Base-by-base conservation (phyloP, 1,139 yeast species). In the Blastobotrys aristatus region DNA sequence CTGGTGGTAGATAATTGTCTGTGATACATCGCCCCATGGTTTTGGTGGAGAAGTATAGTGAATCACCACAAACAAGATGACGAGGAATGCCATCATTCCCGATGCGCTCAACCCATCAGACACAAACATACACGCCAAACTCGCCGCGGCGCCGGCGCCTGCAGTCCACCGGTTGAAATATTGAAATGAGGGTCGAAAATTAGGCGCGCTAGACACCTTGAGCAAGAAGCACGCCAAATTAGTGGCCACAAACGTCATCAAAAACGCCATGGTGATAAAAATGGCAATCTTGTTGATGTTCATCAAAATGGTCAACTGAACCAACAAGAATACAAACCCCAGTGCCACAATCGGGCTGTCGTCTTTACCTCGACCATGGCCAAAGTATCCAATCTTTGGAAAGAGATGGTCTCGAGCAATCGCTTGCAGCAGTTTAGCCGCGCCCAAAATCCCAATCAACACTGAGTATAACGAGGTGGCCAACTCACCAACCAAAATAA, bases 1-100 rank as follows among this genome's bases (percentile, higher is more conserved):
- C 66, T 92, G 98, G 61, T 92, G 98, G 64, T 92, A 92, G 46
- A 92, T 90, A 53, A 92, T 73, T 39, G 89, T 79, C 66, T 92
- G 97, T 1, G 97, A 89, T 26, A 92, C 96, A 68, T 92, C 98
- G 30, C 98, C 98, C 87, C 96, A 92, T 33, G 89, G 84, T 63
- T 88, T 89, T 4, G 97, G 97, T 2, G 97, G 96, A 2, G 96
- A 84, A 50, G 81, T 75, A 61, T 89, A 88, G 64, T 92, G 97
- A 53, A 92, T 90, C 50, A 84, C 64, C 46, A 88, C 62, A 56
- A 92, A 85, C 41, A 92, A 68, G 20, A 81, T 69, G 43, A 80
- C 66, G 58, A 89, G 72, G 47, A 84, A 77, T 6, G 82, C 68
- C 37, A 89, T 78, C 46, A 90, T 83, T 24, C 83, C 72, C 1